Base-by-base conservation (phyloP, 2,329 filamentous ascomycete genomes). In the Pestalotiopsis sp. region DNA sequence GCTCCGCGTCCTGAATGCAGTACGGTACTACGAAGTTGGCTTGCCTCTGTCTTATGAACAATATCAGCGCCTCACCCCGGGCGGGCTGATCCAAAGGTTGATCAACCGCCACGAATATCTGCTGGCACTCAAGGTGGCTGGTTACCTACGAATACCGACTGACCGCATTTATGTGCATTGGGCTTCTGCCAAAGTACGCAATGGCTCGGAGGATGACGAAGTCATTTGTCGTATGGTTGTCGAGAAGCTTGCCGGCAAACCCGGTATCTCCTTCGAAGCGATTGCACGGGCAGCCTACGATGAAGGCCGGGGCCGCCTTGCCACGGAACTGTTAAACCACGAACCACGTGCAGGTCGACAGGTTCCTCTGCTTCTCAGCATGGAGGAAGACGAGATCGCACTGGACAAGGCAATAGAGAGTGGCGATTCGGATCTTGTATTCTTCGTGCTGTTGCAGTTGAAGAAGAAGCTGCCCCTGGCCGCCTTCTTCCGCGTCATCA, bases 381-480 rank as follows among this genome's bases (percentile, higher is more conserved):
- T 98, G 93, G 95, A 97, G 75, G 95, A 99, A 79, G 95, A 98
- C 72, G 93, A 95, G 72, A 90, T 98, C 56, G 96, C 96, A 0
- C 88, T 99, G 0, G 95, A 98, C 83, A 99, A 98, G 80, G 95
- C 96, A 11, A 93, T 98, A 69, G 94, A 98, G 78, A 97, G 93
- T 70, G 95, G 95, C 20, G 96, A 99, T 77, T 95, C 95, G 0
- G 96, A 99, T 73, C 87, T 99, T 2, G 89, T 97, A n/a, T 91
- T 93, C 74, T 95, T 91, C 76, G 96, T 99, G 4, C 86, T 99
- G 6, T 83, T 97, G 7, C 91, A 95, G 70, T 84, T 99, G 49
- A 96, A 94, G 82, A 94, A 93, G 80, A 97, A 97, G 78, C 86
- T 98, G 7, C 93, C 96, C 0, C 85, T 98, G 2, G 94, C 95